Evolutionary conservation across 2,329 filamentous ascomycete genomes (phyloP).

Genomic region (Fusarium newnesense): DNA sequence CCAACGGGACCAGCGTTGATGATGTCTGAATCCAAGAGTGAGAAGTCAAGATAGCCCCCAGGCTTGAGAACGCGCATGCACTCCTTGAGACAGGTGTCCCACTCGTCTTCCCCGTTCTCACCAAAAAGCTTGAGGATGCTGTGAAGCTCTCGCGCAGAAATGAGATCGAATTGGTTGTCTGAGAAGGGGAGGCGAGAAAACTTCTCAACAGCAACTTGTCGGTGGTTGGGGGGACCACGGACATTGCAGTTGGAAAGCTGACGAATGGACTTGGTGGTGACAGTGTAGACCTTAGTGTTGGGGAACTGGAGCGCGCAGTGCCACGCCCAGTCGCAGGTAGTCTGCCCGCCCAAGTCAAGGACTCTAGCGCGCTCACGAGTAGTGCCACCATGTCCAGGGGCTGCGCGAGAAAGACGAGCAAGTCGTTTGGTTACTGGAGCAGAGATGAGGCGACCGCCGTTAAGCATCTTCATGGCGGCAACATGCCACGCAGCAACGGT

Average conservation of each 20-base stretch:
- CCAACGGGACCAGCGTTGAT: slow-evolving; percentile 83
- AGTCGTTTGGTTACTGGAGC: slow-evolving; percentile 72
- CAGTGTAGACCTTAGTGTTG: slow-evolving; percentile 87
- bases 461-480: slow-evolving; percentile 68
- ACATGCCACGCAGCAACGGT: slow-evolving; percentile 70
- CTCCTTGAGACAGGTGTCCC: slow-evolving; percentile 84
- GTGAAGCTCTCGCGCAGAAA: slow-evolving; percentile 89
- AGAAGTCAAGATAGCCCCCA: slow-evolving; percentile 92
- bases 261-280: slow-evolving; percentile 77
- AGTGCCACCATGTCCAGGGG: slow-evolving; percentile 55
- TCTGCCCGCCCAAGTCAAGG: slow-evolving; percentile 86
- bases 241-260: slow-evolving; percentile 79
- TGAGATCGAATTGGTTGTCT: slow-evolving; percentile 86
- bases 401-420: slow-evolving; percentile 63
- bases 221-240: slow-evolving; percentile 87
- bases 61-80: slow-evolving; percentile 93
- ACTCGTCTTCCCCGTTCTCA: slow-evolving; percentile 81
- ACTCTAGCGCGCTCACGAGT: slow-evolving; percentile 70
- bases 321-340: slow-evolving; percentile 95
- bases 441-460: slow-evolving; percentile 71
- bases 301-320: slow-evolving; percentile 88
- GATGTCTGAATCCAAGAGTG: slow-evolving; percentile 88
- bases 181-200: slow-evolving; percentile 87
- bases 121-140: slow-evolving; percentile 80
- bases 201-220: slow-evolving; percentile 79